These are phyloP conservation scores for Lathyrus aphaca DNA, from an alignment of 306 rosid genomes.

Conservation along the genomic window DNA sequence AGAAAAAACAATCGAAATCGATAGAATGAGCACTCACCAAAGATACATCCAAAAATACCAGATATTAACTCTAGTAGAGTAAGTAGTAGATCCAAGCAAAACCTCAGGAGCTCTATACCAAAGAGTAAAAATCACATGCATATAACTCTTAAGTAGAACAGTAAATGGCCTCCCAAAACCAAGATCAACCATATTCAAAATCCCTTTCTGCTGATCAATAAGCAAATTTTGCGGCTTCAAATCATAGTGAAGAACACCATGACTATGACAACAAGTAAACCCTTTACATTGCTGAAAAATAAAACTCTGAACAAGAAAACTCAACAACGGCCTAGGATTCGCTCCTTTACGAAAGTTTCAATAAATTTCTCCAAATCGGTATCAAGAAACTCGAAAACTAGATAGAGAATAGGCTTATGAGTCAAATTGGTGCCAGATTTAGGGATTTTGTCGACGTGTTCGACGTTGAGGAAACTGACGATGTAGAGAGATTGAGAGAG, in stretches of 20 bases:
- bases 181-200: constrained; percentile 87
- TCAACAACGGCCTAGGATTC: constrained; percentile 56
- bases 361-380: constrained; percentile 91
- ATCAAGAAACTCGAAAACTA: constrained; percentile 88
- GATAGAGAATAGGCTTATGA: constrained; percentile 74
- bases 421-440: neutral
- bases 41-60: constrained; percentile 98
- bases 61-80: constrained; percentile 92
- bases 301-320: constrained; percentile 65
- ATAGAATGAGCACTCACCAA: constrained; percentile 43
- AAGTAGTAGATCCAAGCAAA: constrained; percentile 81
- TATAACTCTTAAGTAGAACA: constrained; percentile 90
- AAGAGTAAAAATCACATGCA: constrained; percentile 94
- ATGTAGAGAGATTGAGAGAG: constrained; percentile 91
- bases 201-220: constrained; percentile 70
- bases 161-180: constrained; percentile 93
- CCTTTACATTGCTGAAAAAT: constrained; percentile 90
- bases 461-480: constrained; percentile 82
- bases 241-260: constrained; percentile 89
- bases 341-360: constrained; percentile 84
- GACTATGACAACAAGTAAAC: constrained; percentile 90
- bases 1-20: neutral
- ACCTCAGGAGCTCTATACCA: constrained; percentile 98
- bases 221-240: constrained; percentile 94
- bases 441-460: constrained; percentile 56